These are phyloP conservation scores for Withania somnifera DNA, from an alignment of 305 asterid species.

Conservation along the genomic window DNA sequence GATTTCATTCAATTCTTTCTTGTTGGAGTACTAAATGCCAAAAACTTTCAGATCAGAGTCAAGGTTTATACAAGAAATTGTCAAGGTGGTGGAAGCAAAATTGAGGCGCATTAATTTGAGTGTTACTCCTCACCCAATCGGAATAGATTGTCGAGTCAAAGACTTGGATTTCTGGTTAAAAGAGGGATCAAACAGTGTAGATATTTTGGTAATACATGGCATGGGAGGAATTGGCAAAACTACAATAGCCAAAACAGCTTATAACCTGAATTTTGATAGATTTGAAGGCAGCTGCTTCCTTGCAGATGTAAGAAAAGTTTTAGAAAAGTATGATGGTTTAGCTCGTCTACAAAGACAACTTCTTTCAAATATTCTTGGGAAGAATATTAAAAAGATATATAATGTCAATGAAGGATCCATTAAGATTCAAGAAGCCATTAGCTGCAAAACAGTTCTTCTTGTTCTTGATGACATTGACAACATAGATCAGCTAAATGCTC, in stretches of 20 bases:
- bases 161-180: background rate
- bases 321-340: conserved; percentile 1
- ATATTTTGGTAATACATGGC: conserved; percentile 3
- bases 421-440: background rate
- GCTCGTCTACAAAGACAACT: conserved; percentile 1
- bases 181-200: background rate
- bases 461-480: conserved; percentile 7
- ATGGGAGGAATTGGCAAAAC: conserved; percentile 5
- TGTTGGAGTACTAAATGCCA: too few species aligned
- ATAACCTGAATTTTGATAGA: background rate
- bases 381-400: background rate
- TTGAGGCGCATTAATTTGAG: background rate
- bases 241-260: conserved; percentile 1
- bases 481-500: background rate
- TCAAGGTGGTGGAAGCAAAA: conserved; percentile 4
- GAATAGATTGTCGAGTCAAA: conserved; percentile 4
- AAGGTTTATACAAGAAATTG: conserved; percentile 6
- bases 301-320: conserved; percentile 1
- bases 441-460: background rate
- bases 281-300: conserved; percentile 5
- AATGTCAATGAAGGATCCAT: background rate
- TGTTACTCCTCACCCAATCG: background rate
- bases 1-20: background rate
- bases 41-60: conserved; percentile 4
- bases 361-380: background rate